Base-by-base conservation (phyloP, 192 early-diverging fungal species). In the Gaertneriomyces sp. region DNA sequence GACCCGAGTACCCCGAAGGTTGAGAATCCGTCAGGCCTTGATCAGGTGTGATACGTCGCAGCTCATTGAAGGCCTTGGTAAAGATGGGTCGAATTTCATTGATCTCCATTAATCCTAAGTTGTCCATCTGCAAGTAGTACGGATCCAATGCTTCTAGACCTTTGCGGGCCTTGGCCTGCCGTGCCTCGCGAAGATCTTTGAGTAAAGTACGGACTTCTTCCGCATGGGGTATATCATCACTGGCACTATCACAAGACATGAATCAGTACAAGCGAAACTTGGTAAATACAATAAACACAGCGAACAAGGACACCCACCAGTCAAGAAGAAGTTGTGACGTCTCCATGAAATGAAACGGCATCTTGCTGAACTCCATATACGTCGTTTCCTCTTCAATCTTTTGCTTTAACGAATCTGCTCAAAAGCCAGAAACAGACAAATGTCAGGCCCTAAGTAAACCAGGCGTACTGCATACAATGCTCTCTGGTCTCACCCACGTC, bases 31-130 rank as follows among this genome's bases (percentile, higher is more conserved):
- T 33, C 25, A 33, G 25, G 25, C 25, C 2, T 2, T 33, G 25
- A 33, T 33, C 25, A 33, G 25, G 25, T 33, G 25, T 33, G 25
- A 33, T 33, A 33, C 25, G 25, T 33, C 25, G 25, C 60, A 90
- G 76, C 57, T 88, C 79, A 60, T 92, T 85, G 71, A 90, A 94
- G 14, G 93, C 90, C 19, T 76, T 79, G 7, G 82, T 71, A 74
- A 97, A 95, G 63, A 97, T 85, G 1, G 93, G 93, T n/a, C 93
- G 82, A 61, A 97, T 92, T 74, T 93, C 91, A 50, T 95, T 94
- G 62, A 97, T 86, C 64, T 97, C 94, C 74, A 91, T 88, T 19
- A 85, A 75, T 25, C 90, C 83, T 61, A 97, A 66, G 61, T 92
- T 90, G 70, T 94, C 87, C 82, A 94, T 87, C 70, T 71, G 44